Conservation (phyloP, 495 filamentous ascomycete genomes). For the Beverwykella pulmonaria region DNA sequence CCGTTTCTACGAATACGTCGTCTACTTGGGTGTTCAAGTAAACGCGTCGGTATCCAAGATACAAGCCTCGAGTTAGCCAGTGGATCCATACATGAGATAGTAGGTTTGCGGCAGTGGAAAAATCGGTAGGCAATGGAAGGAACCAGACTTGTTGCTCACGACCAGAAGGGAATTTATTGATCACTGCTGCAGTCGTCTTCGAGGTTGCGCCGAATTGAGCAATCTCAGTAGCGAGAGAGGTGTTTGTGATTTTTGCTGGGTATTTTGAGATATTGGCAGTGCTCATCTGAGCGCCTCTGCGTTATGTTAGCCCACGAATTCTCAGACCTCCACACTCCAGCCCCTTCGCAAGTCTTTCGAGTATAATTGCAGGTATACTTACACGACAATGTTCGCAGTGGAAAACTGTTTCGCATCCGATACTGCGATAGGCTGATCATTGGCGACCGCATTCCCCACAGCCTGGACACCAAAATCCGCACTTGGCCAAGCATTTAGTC, state of each 20-base stretch:
- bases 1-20: constrained; percentile 62
- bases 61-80: constrained; percentile 62
- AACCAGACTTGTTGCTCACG: constrained; percentile 66
- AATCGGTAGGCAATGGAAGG: constrained; percentile 56
- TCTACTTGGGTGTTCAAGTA: constrained; percentile 65
- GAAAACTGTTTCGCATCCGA: constrained; percentile 22
- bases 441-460: constrained; percentile 7
- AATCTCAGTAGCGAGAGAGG: constrained; percentile 55
- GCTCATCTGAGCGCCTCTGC: constrained; percentile 45
- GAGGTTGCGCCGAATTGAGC: constrained; percentile 52
- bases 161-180: constrained; percentile 58
- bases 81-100: constrained; percentile 65
- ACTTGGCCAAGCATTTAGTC: constrained; percentile 60
- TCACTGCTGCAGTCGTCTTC: constrained; percentile 55
- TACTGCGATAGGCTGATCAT: constrained; percentile 25
- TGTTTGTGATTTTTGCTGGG: constrained; percentile 57
- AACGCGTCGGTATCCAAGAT: constrained; percentile 58
- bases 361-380: no score
- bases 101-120: constrained; percentile 57
- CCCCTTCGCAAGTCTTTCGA: no score
- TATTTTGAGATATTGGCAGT: constrained; percentile 61
- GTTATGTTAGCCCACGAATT: background rate
- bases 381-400: constrained; percentile 29
- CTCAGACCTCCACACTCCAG: no score
- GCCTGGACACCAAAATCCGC: constrained; percentile 50